Evolutionary conservation across 169 alveolate genomes (phyloP), one percentile per base, ranked within the genome.

Genomic region (Plasmodium chabaudi): DNA sequence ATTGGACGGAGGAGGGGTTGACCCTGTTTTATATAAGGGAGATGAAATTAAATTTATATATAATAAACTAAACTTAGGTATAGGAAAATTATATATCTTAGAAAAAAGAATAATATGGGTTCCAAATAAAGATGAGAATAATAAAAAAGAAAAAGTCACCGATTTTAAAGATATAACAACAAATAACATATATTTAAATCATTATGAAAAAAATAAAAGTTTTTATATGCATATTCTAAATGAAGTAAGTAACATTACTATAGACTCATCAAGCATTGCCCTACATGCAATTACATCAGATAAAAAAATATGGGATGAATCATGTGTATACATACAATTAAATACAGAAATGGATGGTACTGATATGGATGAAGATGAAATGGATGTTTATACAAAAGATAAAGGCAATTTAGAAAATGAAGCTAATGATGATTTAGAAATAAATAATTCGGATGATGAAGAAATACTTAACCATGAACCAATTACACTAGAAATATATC

Each of bases 241-340:
- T 56, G 77, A 82, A 9, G 72, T 82, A n/a, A 57, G 44, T 44
- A 67, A 34, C 74, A 69, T 82, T 25, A 15, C 25, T 25, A 56
- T 82, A 15, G 90, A 82, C 7, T 82, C 90, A 6, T 82, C 90
- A 10, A 61, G 21, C 51, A 82, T 82, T 46, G 82, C 90, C 25
- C 53, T 82, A 60, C 90, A 82, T 82, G 90, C 90, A 55, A 67
- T 82, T 17, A 53, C 90, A 17, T 82, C 90, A 2, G 90, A 82
- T 67, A 67, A 82, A 42, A 82, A 82, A 21, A 67, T 82, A 44
- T 82, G 84, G 19, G 19, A 15, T 47, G 21, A 12, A 9, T 51
- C 79, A 0, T 82, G 90, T 56, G 82, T 82, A 46, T 82, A 82
- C 27, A 82, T 82, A 67, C 90, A 82, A 21, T 59, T 82, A 21